Base-by-base conservation (phyloP, 2,329 filamentous ascomycete species). In the Metarhizium robertsii region DNA sequence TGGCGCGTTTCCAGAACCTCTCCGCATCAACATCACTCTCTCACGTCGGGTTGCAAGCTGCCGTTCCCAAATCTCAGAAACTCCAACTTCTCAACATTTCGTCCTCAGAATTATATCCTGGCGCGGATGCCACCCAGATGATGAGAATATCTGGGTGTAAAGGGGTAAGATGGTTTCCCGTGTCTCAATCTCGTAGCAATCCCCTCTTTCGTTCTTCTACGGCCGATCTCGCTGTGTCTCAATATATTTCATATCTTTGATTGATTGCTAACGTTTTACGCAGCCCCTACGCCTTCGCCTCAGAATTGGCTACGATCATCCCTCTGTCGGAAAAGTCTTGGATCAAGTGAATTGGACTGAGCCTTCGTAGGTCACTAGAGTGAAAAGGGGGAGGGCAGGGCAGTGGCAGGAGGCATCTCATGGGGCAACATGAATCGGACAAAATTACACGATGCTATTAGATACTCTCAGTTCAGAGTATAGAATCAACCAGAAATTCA, bases 301-400 rank as follows among this genome's bases (percentile, higher is more conserved):
- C 66, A 91, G 91, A 73, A 83, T 99, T 65, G 85, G 83, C 56
- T 97, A 91, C 69, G 76, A 81, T 38, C 87, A 88, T 69, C 83
- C 87, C 56, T 80, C 82, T 56, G 82, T 78, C 29, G 84, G 84
- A 53, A 80, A 86, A 59, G 79, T 95, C 18, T 87, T 87, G 68
- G 94, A 99, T 66, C 92, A 97, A 73, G 91, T 97, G 57, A 95
- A 96, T 75, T 99, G 94, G 94, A 86, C 88, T 34, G 94, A 99
- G 73, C 86, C 90, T 55, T 77, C 73, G 53, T 75, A 60, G 58
- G 48, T 4, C 10, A 18, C 16, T 2, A 11, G 46, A 5, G 16
- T 10, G 25, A 13, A 14, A 53, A 42, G 34, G 40, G 13, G 30
- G 14, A 51, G 4, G 29, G 20, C 32, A n/a, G 50, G 38, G 13